phyloP scores from a whole-genome alignment of 2,329 filamentous ascomycete genomes.

The Colletotrichum godetiae region DNA sequence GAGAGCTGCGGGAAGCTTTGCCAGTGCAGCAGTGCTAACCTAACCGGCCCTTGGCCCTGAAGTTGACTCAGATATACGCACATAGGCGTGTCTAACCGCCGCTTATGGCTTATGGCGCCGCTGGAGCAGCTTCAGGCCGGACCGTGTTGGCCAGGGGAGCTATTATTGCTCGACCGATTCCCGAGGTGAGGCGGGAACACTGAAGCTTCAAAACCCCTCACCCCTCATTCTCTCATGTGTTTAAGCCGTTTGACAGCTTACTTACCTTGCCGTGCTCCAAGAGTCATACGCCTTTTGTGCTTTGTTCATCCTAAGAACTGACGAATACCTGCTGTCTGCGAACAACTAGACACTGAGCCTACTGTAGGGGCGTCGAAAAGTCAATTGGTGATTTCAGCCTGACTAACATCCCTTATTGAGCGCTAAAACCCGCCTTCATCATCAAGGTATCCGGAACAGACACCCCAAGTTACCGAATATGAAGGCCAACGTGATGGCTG shows the following conservation, averaged over 20 bases:
- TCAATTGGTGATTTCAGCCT: background rate
- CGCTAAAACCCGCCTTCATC: background rate
- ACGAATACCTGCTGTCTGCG: background rate
- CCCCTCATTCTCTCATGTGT: background rate
- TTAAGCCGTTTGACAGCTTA: background rate
- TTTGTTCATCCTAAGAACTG: background rate
- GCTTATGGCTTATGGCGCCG: background rate
- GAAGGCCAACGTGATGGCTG: conserved; percentile 8
- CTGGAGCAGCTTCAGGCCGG: background rate
- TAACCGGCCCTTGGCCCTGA: background rate
- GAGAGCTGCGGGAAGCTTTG: conserved; percentile 1
- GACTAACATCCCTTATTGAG: background rate
- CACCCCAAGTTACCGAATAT: background rate
- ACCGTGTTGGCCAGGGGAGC: background rate
- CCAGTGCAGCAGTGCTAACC: background rate
- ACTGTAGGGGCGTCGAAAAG: background rate
- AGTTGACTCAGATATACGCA: conserved; percentile 20
- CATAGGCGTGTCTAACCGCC: background rate
- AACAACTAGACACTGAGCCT: background rate
- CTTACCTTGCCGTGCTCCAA: background rate
- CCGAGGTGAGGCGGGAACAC: conserved; percentile 15
- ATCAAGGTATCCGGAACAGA: background rate
- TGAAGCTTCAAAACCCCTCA: conserved; percentile 34
- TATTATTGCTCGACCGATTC: conserved; percentile 8
- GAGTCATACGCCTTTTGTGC: background rate